These are phyloP conservation scores for Graphiopsis chlorocephala DNA, from an alignment of 2,329 filamentous ascomycete species.

Conservation along the genomic window DNA sequence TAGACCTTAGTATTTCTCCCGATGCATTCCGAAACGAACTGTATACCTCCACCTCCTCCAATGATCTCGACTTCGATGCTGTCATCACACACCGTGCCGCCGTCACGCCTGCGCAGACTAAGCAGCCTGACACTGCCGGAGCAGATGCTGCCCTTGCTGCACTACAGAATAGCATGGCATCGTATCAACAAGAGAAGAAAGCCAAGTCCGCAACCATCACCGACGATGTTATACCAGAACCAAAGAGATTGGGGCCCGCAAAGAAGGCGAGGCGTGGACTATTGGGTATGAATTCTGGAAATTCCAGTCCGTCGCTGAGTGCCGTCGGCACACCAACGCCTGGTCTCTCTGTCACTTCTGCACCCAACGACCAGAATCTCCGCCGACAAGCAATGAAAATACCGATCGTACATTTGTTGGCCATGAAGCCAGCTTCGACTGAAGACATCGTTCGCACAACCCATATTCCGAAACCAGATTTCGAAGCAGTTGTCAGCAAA, in stretches of 20 bases:
- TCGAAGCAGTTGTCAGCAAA: constrained; percentile 48
- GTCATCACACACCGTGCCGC: constrained; percentile 55
- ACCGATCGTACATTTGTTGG: constrained; percentile 53
- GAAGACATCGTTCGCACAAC: constrained; percentile 49
- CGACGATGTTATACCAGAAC: constrained; percentile 35
- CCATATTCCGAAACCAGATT: constrained; percentile 48
- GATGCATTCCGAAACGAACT: constrained; percentile 58
- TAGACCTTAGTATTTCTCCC: constrained; percentile 52
- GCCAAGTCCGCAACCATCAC: constrained; percentile 46
- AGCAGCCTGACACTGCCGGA: constrained; percentile 48
- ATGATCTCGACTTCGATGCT: constrained; percentile 54
- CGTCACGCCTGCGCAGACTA: constrained; percentile 18
- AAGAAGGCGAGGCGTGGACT: constrained; percentile 29
- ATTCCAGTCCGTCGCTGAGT: constrained; percentile 40
- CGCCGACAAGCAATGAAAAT: constrained; percentile 42
- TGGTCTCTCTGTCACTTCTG: constrained; percentile 38
- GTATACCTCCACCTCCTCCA: constrained; percentile 46
- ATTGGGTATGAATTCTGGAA: constrained; percentile 29
- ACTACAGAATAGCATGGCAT: constrained; percentile 58
- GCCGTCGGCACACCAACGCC: constrained; percentile 34
- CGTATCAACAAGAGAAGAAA: constrained; percentile 59
- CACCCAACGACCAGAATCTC: constrained; percentile 32
- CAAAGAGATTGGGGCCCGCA: constrained; percentile 34
- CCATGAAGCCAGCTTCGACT: constrained; percentile 48
- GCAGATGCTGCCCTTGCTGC: constrained; percentile 59